Base-by-base conservation (phyloP, 805 yeast species). In the Candida rishiriensis region DNA sequence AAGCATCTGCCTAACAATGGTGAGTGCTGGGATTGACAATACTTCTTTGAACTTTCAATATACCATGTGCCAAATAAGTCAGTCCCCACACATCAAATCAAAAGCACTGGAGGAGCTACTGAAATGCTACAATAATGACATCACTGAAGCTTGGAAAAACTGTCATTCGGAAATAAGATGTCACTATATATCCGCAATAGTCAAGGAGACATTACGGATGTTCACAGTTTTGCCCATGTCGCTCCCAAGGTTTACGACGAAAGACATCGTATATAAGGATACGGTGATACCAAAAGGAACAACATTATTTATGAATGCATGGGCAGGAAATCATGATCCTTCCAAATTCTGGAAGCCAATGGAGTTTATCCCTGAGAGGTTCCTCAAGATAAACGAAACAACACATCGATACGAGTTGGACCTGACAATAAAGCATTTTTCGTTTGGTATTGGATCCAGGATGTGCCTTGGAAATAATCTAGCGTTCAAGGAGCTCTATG, bases 11-110 rank as follows among this genome's bases (percentile, higher is more conserved):
- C 65, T 85, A 34, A 81, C 90, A 0, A 78, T 84, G 83, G 82
- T 85, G 0, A 81, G 88, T 52, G 93, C 90, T 9, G 93, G 93
- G 0, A 64, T 85, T 18, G 91, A 85, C 56, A 85, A 85, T 49
- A 76, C 83, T 0, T 82, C 88, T 0, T 67, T 83, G 29, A 83
- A 78, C 38, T 66, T 84, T 40, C 75, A 76, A 48, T 79, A 83
- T 48, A 69, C 82, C 9, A 56, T 83, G 51, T 85, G 85, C 1
- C 84, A 80, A 34, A 63, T 85, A 35, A 71, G 83, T 7, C 69
- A 70, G 14, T 70, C 61, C 0, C 51, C 57, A 1, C 47, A 42
- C 0, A 52, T 78, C 10, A 84, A 79, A 55, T 52, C 65, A 1
- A 64, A 43, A 10, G 84, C 84, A 0, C 60, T 65, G 14, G 31